Percentiles rank a stretch among this genome's conserved stretches.
Evolutionary conservation across 495 filamentous ascomycete species (phyloP).

Genomic region (Penicillium fimorum): DNA sequence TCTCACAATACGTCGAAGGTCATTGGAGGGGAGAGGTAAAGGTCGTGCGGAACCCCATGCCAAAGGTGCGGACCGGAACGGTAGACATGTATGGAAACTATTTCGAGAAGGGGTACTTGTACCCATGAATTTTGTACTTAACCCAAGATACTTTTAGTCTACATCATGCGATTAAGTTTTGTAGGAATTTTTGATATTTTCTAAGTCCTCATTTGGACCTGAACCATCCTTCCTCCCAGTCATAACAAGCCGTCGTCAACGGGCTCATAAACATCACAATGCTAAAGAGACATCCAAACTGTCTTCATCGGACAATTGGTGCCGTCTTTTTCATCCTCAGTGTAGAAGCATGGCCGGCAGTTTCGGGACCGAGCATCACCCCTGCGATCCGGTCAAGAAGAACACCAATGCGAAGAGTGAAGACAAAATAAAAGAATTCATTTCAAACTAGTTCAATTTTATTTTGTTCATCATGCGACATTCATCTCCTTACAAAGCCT

Average conservation of each 20-base stretch:
- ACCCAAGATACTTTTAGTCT: not conserved
- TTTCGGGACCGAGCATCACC: slow-evolving; percentile 17
- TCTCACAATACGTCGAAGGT: slow-evolving; percentile 45
- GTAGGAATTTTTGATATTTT: slow-evolving; percentile 27
- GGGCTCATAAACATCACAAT: slow-evolving; percentile 22
- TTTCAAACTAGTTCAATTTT: slow-evolving; percentile 43
- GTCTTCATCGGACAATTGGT: slow-evolving; percentile 17
- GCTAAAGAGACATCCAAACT: slow-evolving; percentile 30
- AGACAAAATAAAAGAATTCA: slow-evolving; percentile 38
- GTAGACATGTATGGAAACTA: slow-evolving; percentile 56
- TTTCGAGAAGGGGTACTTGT: slow-evolving; percentile 53
- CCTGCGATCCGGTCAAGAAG: slow-evolving; percentile 24
- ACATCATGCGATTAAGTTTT: slow-evolving; percentile 9
- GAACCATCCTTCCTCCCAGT: slow-evolving; percentile 16
- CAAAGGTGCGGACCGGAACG: slow-evolving; percentile 42
- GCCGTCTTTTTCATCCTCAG: slow-evolving; percentile 20
- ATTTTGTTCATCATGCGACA: slow-evolving; percentile 31
- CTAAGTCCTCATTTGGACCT: slow-evolving; percentile 15
- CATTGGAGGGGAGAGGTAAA: slow-evolving; percentile 58
- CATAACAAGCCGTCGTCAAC: slow-evolving; percentile 22
- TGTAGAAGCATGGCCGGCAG: slow-evolving; percentile 19
- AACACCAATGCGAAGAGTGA: slow-evolving; percentile 28
- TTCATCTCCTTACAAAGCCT: slow-evolving; percentile 55
- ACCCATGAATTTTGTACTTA: slow-evolving; percentile 36
- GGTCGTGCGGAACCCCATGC: slow-evolving; percentile 44